Base-by-base conservation (phyloP, 345 rosid genomes). In the Acer saccharum region DNA sequence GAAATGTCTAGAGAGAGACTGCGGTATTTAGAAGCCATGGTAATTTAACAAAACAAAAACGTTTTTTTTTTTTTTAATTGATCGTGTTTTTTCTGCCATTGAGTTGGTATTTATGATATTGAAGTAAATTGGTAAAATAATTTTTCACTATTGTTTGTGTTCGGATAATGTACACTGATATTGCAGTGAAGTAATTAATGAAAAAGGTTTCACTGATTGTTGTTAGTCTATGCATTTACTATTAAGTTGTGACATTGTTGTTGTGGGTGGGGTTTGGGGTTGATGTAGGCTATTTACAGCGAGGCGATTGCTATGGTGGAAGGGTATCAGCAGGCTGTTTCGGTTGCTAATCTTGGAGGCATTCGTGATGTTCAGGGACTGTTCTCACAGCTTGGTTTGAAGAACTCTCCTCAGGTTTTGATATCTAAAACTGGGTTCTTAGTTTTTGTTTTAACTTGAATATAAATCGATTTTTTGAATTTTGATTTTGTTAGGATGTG, bases 1-100 rank as follows among this genome's bases (percentile, higher is more conserved):
- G 99, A 94, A 82, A 96, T 92, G 98, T 89, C 89, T 39, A 87
- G 91, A 68, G 98, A 94, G 88, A 89, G 97, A 80, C 63, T 96
- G 70, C 97, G 97, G 27, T 92, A 94, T 77, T 86, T 96, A 75
- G 99, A 96, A 90, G 92, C 98, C 70, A 92, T 94, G 98, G 99
- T 94, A 78, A 81, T 75, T 72, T 23, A 23, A 71, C 46, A 7
- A 17, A 17, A 27, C 2, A 27, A 44, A 44, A 44, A 41, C 1
- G 25, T 23, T 23, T 23, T 23, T 23, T 0, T 23, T 23, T 23
- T 23, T 23, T 23, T 23, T 23, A 23, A 41, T 41, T 41, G 44
- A 41, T 8, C 2, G 21, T 67, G 23, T 75, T 46, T 1, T 6
- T 61, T 21, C 52, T 65, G 63, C 10, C 6, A 8, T 46, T 46